Base-by-base conservation (phyloP, 768 basidiomycete genomes). In the Pulveroboletus sp. region DNA sequence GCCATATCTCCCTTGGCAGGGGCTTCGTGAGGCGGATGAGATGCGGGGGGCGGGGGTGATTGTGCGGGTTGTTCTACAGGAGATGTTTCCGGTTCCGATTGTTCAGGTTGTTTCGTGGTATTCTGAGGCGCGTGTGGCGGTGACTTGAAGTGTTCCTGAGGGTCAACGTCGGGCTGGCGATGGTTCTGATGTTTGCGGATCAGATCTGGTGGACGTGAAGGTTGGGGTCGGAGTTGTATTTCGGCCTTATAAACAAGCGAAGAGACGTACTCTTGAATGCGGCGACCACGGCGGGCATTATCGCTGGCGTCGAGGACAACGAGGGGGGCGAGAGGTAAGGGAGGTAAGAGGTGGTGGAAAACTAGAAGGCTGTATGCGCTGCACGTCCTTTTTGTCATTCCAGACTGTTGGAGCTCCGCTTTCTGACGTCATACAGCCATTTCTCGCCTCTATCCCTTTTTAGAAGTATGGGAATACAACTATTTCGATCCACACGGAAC, bases 231-330 rank as follows among this genome's bases (percentile, higher is more conserved):
- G 60, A 54, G 55, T 63, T 51, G 50, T 45, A 49, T 37, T 36
- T 38, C 45, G 49, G 48, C 22, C 23, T 17, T 51, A 35, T 7
- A 43, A 53, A 57, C 24, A 35, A 45, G 44, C 32, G 29, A 20
- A 36, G 11, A 34, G 26, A 70, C 76, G 34, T 65, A 91, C 90
- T 93, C 76, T 92, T 93, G 74, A 93, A 89, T 19, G 86, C 86
- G 69, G 92, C 83, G 60, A 93, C 85, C 45, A 91, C 86, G 50
- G 76, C 77, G 53, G 84, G 83, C 85, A 86, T 86, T 43, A 54
- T 56, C 23, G 11, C 20, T 31, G 43, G n/a, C 31, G 55, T 54
- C 37, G 51, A 49, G 31, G 50, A 32, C 26, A 51, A 4, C 8
- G 51, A 31, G 9, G 56, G 47, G 3, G 53, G 3, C 16, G 37